Evolutionary conservation across 495 filamentous ascomycete species (phyloP), one percentile per base, ranked within the genome.

Genomic region (Daldinia concentrica): DNA sequence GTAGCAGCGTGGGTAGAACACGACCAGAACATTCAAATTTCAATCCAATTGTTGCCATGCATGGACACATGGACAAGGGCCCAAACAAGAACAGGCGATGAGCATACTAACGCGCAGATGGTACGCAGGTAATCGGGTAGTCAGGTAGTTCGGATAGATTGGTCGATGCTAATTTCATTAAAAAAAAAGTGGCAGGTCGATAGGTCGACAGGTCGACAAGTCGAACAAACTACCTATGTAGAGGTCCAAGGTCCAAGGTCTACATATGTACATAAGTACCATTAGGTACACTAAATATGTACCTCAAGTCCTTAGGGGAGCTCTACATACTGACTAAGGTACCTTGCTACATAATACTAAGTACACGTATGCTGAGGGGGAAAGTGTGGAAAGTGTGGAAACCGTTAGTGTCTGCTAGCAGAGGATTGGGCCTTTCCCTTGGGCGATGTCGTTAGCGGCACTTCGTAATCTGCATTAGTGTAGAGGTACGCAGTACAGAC

Each of bases 131-230:
- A 48, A 15, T 24, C 59, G 26, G 27, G 63, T 59, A 58, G 15
- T 58, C 30, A 62, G 62, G 54, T 45, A 58, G 54, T 30, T 56
- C 39, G 58, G 57, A 64, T 62, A 59, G 76, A 68, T 64, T 55
- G 74, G 72, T 59, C 71, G 71, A 69, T 71, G 45, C 60, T 75
- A 73, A 71, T 74, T 67, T 75, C 61, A 64, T 54, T n/a, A n/a
- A n/a, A 32, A 56, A 43, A 68, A 68, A 58, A 41, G 62, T 66
- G 60, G 71, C 62, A 70, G 66, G 64, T 66, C 19, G 51, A n/a
- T n/a, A n/a, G n/a, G n/a, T n/a, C n/a, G n/a, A n/a, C n/a, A n/a
- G n/a, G n/a, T n/a, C n/a, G n/a, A n/a, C n/a, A n/a, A n/a, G n/a
- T n/a, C n/a, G n/a, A n/a, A n/a, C n/a, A n/a, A n/a, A n/a, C n/a